Evolutionary conservation across 257 asterid genomes (phyloP).

Genomic region (Orobanche coerulescens): DNA sequence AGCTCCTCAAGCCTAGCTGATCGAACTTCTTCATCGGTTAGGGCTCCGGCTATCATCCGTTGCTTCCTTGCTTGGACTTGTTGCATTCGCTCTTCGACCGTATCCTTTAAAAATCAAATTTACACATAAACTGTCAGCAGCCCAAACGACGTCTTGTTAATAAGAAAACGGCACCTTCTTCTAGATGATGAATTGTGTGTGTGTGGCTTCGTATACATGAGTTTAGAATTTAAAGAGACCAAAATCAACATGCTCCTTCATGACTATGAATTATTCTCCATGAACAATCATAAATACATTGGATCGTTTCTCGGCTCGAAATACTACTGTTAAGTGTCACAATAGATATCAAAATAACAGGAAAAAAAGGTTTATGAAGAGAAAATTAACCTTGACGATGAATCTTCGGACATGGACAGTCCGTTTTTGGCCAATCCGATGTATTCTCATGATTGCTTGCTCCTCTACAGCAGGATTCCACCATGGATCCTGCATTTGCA

Average conservation of each 20-base stretch:
- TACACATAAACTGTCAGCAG: background rate
- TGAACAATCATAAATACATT: too few relatives aligned
- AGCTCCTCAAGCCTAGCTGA: constrained; percentile 68
- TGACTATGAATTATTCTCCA: too few relatives aligned
- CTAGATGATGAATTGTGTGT: background rate
- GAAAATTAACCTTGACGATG: constrained; percentile 54
- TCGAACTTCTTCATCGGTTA: constrained; percentile 78
- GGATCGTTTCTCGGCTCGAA: too few relatives aligned
- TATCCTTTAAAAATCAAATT: constrained; percentile 31
- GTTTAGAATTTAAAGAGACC: too few relatives aligned
- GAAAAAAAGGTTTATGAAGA: background rate
- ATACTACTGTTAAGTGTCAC: too few relatives aligned
- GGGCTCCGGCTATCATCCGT: constrained; percentile 71
- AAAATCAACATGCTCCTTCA: too few relatives aligned
- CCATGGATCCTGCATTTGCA: constrained; percentile 71
- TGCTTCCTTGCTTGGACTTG: constrained; percentile 77
- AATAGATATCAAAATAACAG: too few relatives aligned
- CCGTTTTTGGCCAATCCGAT: constrained; percentile 75
- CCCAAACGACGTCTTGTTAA: background rate
- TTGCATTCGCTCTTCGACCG: constrained; percentile 69
- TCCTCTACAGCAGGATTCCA: constrained; percentile 97
- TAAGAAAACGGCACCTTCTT: background rate
- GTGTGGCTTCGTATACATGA: background rate
- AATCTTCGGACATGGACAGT: constrained; percentile 76
- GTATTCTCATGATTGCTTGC: constrained; percentile 89